phyloP scores from a whole-genome alignment of 768 basidiomycete genomes.

The Austroboletus eburneus region DNA sequence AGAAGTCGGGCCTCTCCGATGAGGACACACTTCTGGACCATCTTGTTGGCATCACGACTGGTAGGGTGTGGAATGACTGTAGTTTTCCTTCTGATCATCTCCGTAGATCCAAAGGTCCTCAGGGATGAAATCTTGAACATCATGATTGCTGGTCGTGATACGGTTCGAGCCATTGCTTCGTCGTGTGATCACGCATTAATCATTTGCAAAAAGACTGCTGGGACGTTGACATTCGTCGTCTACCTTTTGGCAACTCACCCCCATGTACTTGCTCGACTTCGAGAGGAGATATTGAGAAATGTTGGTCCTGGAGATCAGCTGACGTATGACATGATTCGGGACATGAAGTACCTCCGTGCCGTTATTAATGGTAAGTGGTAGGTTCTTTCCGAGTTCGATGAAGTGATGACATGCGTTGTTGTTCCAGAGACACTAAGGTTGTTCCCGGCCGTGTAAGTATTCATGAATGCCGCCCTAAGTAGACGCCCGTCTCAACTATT shows the following conservation, averaged over 20 bases:
- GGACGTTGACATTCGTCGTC: slow-evolving; percentile 33
- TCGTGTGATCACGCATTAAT: background rate
- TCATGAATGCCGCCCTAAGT: background rate
- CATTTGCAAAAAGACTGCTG: slow-evolving; percentile 35
- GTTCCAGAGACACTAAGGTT: slow-evolving; percentile 48
- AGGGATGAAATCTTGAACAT: slow-evolving; percentile 34
- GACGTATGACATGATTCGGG: slow-evolving; percentile 50
- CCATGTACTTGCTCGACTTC: slow-evolving; percentile 40
- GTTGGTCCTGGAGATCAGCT: slow-evolving; percentile 48
- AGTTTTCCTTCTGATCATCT: slow-evolving; percentile 12
- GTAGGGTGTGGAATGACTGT: slow-evolving; percentile 18
- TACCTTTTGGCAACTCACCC: slow-evolving; percentile 51
- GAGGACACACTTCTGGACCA: slow-evolving; percentile 53
- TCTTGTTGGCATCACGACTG: slow-evolving; percentile 48
- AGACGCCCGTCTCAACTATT: background rate
- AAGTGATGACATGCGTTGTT: background rate
- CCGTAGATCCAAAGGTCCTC: slow-evolving; percentile 25
- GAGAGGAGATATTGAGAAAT: slow-evolving; percentile 50
- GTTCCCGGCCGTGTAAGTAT: slow-evolving; percentile 45
- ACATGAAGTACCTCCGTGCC: slow-evolving; percentile 62
- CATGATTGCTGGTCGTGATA: slow-evolving; percentile 31
- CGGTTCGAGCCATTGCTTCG: slow-evolving; percentile 8
- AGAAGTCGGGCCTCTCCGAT: slow-evolving; percentile 33
- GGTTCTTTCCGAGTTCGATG: background rate
- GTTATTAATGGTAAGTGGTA: slow-evolving; percentile 61